phyloP scores from a whole-genome alignment of 208 protist genomes.

The Trypanosomatidae sp. region DNA sequence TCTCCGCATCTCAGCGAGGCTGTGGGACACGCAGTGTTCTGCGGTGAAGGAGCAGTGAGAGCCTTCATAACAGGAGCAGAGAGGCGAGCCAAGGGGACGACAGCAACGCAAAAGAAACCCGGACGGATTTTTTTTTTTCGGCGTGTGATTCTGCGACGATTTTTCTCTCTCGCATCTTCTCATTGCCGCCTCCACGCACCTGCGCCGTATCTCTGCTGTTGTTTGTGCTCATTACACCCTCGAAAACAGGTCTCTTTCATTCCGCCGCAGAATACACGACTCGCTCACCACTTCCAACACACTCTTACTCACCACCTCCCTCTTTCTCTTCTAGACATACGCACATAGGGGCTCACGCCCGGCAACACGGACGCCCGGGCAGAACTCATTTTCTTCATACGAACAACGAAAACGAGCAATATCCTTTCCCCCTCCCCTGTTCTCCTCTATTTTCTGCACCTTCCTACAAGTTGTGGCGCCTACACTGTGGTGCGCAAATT shows the following conservation, averaged over 20 bases:
- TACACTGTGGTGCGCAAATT: not conserved
- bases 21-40: too few relatives aligned
- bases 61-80: not conserved
- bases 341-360: not conserved
- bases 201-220: not conserved
- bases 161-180: not conserved
- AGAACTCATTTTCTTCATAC: not conserved
- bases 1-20: not conserved
- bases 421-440: not conserved
- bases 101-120: not conserved
- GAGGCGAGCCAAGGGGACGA: not conserved
- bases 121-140: too few relatives aligned
- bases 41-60: not conserved
- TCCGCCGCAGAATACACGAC: not conserved
- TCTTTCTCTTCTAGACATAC: not conserved
- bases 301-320: not conserved
- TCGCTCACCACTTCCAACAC: not conserved
- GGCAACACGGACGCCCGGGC: not conserved
- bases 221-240: not conserved
- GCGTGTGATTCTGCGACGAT: not conserved
- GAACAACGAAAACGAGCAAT: not conserved
- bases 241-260: not conserved
- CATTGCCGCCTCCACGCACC: not conserved
- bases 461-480: not conserved
- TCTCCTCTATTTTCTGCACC: not conserved